Base-by-base conservation (phyloP, 495 filamentous ascomycete genomes). In the Penicillium bialowiezense region DNA sequence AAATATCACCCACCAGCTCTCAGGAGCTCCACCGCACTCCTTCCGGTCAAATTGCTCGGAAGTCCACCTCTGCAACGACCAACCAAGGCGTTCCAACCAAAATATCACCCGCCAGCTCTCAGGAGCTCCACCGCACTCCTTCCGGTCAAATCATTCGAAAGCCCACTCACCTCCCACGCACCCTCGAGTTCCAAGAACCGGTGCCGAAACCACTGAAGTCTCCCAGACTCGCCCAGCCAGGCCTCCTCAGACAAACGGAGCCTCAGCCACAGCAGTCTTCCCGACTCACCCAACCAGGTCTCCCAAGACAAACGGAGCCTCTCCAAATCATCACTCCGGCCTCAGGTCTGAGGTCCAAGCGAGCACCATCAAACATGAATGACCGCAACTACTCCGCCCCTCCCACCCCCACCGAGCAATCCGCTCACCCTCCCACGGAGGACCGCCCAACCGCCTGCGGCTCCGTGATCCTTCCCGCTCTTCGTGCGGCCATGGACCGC, bases 401-500 rank as follows among this genome's bases (percentile, higher is more conserved):
- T 21, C 40, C 44, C 1, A 35, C 24, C 8, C 18, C 52, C 29
- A 47, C 21, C 2, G 26, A 26, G 6, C 37, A 34, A 20, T 24
- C 9, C 3, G 2, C 20, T 38, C 36, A 44, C 9, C 21, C 51
- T 8, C 44, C 40, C 1, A 24, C 35, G 4, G 57, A 59, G 6
- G 57, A 59, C 7, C 41, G 41, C 1, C 33, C 37, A 9, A 62
- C 58, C 1, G 61, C 61, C 13, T 59, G 51, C 35, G 55, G 59
- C 9, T 51, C 88, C 49, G 90, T 98, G 36, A 85, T 98, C 43
- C 78, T 97, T 41, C 93, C 93, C 2, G 95, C 93, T 5, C 80
- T 98, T 5, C 86, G 91, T 63, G 86, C 90, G 47, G 91, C 93
- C 5, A 81, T 97, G 29, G 82, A 85, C 53, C 85, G 93, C 28